phyloP scores from a whole-genome alignment of 305 asterid species.

The Fraxinus baroniana region DNA sequence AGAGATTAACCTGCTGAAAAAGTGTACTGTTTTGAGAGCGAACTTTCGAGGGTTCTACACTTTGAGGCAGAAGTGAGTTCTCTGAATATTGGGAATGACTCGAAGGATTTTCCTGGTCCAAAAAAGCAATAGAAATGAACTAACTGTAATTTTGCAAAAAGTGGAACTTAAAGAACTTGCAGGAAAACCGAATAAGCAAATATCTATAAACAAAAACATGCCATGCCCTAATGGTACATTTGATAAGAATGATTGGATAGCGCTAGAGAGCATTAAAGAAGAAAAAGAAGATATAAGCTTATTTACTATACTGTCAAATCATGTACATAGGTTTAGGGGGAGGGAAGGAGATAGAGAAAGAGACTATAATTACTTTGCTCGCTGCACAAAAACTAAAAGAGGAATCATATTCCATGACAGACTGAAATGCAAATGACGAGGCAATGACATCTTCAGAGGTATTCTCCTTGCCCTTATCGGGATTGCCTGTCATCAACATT shows the following conservation, averaged over 20 bases:
- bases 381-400: conserved; percentile 40
- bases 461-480: conserved; percentile 53
- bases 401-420: conserved; percentile 46
- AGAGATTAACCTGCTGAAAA: conserved; percentile 37
- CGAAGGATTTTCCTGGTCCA: conserved; percentile 34
- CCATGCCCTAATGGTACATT: neutral
- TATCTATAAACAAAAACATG: neutral
- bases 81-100: conserved; percentile 32
- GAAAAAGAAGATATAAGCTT: neutral
- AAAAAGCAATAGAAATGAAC: conserved; percentile 20
- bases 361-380: conserved; percentile 44
- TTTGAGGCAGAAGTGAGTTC: conserved; percentile 30
- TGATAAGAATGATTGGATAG: neutral
- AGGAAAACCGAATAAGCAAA: neutral
- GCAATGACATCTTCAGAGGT: conserved; percentile 41
- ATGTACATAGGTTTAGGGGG: neutral
- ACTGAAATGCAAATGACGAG: conserved; percentile 70
- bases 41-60: conserved; percentile 31
- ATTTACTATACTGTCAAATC: neutral
- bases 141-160: neutral
- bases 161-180: neutral
- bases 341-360: conserved; percentile 9
- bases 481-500: conserved; percentile 28
- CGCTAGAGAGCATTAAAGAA: neutral
- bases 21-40: conserved; percentile 22